phyloP scores from a whole-genome alignment of 768 basidiomycete genomes.

The Phallus indusiatus region DNA sequence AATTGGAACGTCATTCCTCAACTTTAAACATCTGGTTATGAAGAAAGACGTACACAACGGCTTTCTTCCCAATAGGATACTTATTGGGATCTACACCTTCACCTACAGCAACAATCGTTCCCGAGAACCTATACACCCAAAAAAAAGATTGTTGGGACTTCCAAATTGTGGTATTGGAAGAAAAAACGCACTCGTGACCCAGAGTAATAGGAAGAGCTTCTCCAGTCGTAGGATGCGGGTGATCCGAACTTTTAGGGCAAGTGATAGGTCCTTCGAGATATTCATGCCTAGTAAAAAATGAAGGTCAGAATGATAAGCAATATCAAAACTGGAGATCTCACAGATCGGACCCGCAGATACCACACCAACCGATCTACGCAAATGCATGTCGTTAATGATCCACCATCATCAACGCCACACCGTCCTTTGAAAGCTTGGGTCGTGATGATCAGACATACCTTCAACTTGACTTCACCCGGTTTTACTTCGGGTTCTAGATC shows the following conservation, averaged over 20 bases:
- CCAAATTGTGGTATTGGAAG: background rate
- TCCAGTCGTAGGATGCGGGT: slow-evolving; percentile 28
- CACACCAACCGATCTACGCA: background rate
- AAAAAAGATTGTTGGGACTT: slow-evolving; percentile 1
- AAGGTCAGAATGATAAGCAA: background rate
- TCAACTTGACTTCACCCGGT: slow-evolving; percentile 29
- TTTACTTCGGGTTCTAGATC: slow-evolving; percentile 23
- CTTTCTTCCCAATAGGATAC: slow-evolving; percentile 26
- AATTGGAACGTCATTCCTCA: background rate
- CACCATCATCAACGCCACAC: background rate
- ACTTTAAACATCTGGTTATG: background rate
- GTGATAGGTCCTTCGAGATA: slow-evolving; percentile 22
- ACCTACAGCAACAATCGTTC: slow-evolving; percentile 18
- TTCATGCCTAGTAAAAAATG: slow-evolving; percentile 21
- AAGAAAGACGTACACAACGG: slow-evolving; percentile 18
- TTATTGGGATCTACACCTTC: slow-evolving; percentile 23
- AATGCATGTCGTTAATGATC: background rate
- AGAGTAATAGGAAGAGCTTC: slow-evolving; percentile 33
- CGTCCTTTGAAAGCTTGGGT: slow-evolving; percentile 6
- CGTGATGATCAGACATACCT: background rate
- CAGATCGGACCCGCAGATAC: slow-evolving; percentile 40
- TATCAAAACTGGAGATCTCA: background rate
- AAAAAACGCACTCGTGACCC: slow-evolving; percentile 33
- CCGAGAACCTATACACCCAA: slow-evolving; percentile 7
- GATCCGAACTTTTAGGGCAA: slow-evolving; percentile 19